A percentile compares a stretch with the other conserved stretches of the same genome.
Evolutionary conservation across 345 rosid species (phyloP).

Genomic region (Hibiscus syriacus): DNA sequence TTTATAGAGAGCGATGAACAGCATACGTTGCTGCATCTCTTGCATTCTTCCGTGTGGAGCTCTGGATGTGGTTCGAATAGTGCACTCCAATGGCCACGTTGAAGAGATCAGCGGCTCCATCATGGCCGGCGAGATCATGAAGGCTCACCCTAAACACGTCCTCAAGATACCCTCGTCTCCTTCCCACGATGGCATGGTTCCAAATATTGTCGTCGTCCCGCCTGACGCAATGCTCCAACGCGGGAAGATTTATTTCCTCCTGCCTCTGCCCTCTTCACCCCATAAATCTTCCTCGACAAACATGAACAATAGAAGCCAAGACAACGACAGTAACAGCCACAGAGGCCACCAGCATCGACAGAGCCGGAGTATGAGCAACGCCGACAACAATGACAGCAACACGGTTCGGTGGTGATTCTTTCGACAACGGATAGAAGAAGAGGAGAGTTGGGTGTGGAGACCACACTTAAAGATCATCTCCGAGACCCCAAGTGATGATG

Average conservation of each 20-base stretch:
- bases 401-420: conserved; percentile 29
- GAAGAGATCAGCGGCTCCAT: conserved; percentile 85
- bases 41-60: conserved; percentile 98
- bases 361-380: conserved; percentile 8
- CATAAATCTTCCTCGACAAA: not conserved
- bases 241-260: conserved; percentile 91
- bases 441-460: conserved; percentile 85
- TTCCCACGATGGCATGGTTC: conserved; percentile 42
- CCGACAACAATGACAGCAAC: conserved; percentile 8
- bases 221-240: conserved; percentile 90
- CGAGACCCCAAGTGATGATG: conserved; percentile 37
- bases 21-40: conserved; percentile 90
- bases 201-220: conserved; percentile 77
- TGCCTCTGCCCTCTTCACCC: conserved; percentile 40
- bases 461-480: conserved; percentile 91
- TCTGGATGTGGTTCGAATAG: conserved; percentile 86
- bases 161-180: conserved; percentile 68
- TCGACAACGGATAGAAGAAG: conserved; percentile 61
- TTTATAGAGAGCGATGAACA: conserved; percentile 21
- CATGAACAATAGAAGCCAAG: not conserved
- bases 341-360: conserved; percentile 19
- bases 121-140: conserved; percentile 73
- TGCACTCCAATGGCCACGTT: conserved; percentile 81
- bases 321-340: not conserved
- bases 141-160: conserved; percentile 72